Base-by-base conservation (phyloP, 805 yeast genomes). In the Torulaspora quercuum region DNA sequence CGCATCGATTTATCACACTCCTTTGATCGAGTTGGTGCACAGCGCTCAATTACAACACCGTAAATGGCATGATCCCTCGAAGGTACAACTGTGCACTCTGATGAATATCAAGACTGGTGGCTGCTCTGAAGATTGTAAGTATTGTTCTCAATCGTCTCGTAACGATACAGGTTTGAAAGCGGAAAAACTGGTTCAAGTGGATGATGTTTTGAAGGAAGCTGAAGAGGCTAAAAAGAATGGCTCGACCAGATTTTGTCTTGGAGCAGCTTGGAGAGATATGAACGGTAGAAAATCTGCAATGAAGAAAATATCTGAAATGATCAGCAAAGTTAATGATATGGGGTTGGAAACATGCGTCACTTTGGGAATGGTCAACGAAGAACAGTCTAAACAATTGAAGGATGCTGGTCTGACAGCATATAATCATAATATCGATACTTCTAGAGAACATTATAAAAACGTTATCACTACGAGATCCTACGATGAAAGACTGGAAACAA, bases 251-350 rank as follows among this genome's bases (percentile, higher is more conserved):
- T 83, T 83, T 54, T 83, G 92, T 55, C 74, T 83, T 78, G 92
- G 92, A 30, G 86, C 90, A 7, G 92, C 92, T 2, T 84, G 90
- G 92, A 71, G 92, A 56, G 90, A 82, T 44, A 83, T 83, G 92
- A 65, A 67, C 32, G 90, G 92, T 11, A 67, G 92, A 32, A 82
- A 80, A 57, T 71, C 77, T 11, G 86, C 82, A 1, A 54, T 83
- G 44, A 73, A 70, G 41, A 73, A 67, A 43, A 80, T 83, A 39
- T 64, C 75, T 16, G 73, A 75, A 33, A 82, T 83, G 89, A 78
- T 83, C 21, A 55, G 64, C 18, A 71, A 65, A 38, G 79, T 83
- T 33, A 77, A 80, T 49, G 78, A 73, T 15, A 57, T 83, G 57
- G 78, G 80, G 0, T 65, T 84, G 76, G 92, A 84, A 56, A 75